phyloP scores from a whole-genome alignment of 2,329 filamentous ascomycete genomes.

The Ophiostoma australiae region DNA sequence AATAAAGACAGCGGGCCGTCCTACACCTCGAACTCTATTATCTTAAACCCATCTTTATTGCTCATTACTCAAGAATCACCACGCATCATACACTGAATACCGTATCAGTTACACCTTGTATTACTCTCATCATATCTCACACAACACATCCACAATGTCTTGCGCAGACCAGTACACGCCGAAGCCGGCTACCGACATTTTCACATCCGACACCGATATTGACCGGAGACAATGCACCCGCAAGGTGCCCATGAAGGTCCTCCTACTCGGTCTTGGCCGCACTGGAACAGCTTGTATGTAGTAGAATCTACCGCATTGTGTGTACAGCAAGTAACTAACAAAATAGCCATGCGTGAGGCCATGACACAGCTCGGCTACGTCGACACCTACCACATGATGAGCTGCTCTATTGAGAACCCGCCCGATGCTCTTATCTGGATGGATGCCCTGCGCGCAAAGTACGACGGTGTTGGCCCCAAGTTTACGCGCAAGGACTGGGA shows the following conservation, averaged over 20 bases:
- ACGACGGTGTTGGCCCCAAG: conserved; percentile 51
- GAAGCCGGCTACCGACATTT: conserved; percentile 53
- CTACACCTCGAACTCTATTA: not conserved
- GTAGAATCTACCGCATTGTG: not conserved
- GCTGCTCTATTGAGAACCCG: conserved; percentile 62
- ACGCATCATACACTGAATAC: not conserved
- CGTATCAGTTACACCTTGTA: not conserved
- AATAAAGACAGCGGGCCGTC: not conserved
- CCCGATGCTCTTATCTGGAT: conserved; percentile 65
- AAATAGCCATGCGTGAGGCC: conserved; percentile 53
- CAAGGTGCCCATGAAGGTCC: conserved; percentile 66
- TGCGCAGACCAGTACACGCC: conserved; percentile 23
- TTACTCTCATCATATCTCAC: not conserved
- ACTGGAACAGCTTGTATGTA: conserved; percentile 58
- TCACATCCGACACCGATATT: conserved; percentile 63
- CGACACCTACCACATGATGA: conserved; percentile 72
- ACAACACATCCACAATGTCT: conserved; percentile 16
- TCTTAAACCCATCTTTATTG: not conserved
- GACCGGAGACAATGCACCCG: conserved; percentile 61
- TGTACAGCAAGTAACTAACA: not conserved
- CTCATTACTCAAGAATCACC: not conserved
- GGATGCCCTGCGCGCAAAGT: conserved; percentile 54
- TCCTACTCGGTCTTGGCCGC: conserved; percentile 63
- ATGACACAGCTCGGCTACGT: conserved; percentile 62
- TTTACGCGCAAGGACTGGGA: conserved; percentile 62